Conservation (phyloP, 2,329 filamentous ascomycete genomes). For the Fonsecaea multimorphosa region DNA sequence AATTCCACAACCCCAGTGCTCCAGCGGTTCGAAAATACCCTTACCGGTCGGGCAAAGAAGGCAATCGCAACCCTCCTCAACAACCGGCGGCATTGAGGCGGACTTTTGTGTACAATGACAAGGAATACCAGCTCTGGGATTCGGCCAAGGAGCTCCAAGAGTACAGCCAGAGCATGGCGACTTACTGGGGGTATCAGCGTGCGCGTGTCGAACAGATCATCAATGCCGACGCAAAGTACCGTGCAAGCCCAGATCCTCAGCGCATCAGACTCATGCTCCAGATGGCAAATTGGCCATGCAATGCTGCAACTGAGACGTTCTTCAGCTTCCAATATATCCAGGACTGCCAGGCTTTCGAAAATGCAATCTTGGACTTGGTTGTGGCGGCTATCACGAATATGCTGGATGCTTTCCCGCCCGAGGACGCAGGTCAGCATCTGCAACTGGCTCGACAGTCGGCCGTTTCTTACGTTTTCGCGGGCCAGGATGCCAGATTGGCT, state of each 20-base stretch:
- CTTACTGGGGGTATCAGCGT: slow-evolving; percentile 11
- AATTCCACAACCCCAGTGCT: slow-evolving; percentile 25
- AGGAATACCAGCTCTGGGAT: slow-evolving; percentile 16
- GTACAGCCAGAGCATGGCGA: slow-evolving; percentile 14
- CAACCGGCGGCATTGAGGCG: background rate
- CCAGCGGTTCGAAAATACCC: slow-evolving; percentile 9
- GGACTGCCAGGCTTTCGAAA: slow-evolving; percentile 6
- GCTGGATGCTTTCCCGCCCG: background rate
- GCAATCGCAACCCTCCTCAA: too few relatives aligned
- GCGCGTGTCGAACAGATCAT: slow-evolving; percentile 16
- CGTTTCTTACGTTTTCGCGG: background rate
- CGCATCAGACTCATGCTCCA: slow-evolving; percentile 13
- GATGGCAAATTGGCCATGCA: slow-evolving; percentile 19
- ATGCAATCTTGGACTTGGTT: slow-evolving; percentile 12
- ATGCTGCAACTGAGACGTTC: slow-evolving; percentile 4
- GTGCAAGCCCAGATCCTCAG: background rate
- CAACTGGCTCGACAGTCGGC: background rate
- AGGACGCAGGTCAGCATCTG: background rate
- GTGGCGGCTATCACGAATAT: background rate
- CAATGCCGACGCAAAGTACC: slow-evolving; percentile 3
- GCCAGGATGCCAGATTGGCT: background rate
- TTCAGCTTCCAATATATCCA: slow-evolving; percentile 15
- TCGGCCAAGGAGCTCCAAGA: slow-evolving; percentile 12
- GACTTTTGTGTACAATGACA: background rate
- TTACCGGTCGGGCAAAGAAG: too few relatives aligned